phyloP scores from a whole-genome alignment of 2,329 filamentous ascomycete species.

The Nannizziopsis arthrosporioides region DNA sequence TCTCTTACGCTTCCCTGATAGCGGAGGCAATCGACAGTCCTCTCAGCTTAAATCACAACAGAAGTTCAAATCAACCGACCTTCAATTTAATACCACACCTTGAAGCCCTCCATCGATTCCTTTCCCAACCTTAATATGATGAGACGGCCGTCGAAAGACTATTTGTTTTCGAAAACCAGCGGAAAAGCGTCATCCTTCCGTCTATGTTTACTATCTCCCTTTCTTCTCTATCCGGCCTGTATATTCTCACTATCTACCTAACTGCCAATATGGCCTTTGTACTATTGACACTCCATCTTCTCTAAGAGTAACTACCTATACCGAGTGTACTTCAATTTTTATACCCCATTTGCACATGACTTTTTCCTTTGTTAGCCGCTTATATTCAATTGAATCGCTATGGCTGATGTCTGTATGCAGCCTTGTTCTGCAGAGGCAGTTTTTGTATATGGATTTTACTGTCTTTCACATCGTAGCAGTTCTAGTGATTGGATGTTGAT shows the following conservation, averaged over 20 bases:
- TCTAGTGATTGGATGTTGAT: no score
- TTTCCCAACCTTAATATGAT: no score
- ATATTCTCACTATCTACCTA: not conserved
- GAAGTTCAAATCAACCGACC: no score
- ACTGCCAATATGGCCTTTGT: not conserved
- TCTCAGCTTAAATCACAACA: no score
- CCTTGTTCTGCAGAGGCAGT: not conserved
- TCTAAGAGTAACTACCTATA: not conserved
- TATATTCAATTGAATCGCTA: not conserved
- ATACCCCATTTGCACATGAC: conserved; percentile 6
- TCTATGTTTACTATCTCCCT: not conserved
- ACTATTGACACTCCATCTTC: not conserved
- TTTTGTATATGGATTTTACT: not conserved
- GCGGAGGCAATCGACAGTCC: no score
- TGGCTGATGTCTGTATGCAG: no score
- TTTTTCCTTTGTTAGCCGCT: not conserved
- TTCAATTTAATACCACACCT: no score
- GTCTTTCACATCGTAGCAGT: not conserved
- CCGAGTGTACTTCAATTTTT: not conserved
- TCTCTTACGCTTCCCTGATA: no score
- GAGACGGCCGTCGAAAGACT: no score
- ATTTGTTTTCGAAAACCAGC: not conserved
- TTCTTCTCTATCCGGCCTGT: not conserved
- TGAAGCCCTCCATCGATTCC: no score
- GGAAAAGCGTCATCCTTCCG: not conserved